Base-by-base conservation (phyloP, 306 rosid species). In the Bauhinia variegata region DNA sequence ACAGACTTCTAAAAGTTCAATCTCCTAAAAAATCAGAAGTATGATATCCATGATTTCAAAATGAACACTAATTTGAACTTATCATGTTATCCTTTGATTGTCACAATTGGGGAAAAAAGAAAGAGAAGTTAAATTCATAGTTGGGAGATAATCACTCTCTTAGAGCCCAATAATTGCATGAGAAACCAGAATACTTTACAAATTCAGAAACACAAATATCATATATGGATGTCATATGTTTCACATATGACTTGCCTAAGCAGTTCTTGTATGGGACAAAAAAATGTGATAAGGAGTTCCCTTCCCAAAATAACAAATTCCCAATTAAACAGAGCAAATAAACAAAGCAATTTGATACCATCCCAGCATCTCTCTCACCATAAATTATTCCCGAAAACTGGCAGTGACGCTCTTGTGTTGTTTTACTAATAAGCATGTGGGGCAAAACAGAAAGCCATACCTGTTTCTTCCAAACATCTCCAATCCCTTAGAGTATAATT, bases 391-490 rank as follows among this genome's bases (percentile, higher is more conserved):
- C 31, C 4, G 14, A 32, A 55, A 32, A 49, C 15, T 12, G 17
- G 30, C 47, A 49, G 17, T 56, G 57, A 57, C n/a, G 33, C 42
- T 46, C 28, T 18, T 46, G 34, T 5, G 11, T 47, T 37, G 38
- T 43, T 42, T 42, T 31, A 42, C 7, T n/a, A 33, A 19, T 53
- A 60, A 53, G 37, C 18, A 42, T 4, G 42, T 11, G 33, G 28
- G 16, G 33, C 68, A 64, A 74, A 48, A 39, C 17, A 32, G 63
- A 70, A 71, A 70, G 57, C 23, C 34, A 5, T 79, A 88, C 97
- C 97, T 90, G 82, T 88, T 86, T 84, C 91, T 88, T 70, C 97
- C 99, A 79, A 90, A 93, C 80, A 93, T 90, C 86, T 93, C 96
- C 32, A 90, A 46, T 68, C 99, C 99, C 82, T 93, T 93, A 79